Conservation (phyloP, 306 rosid genomes). For the Vigna nakashimae region DNA sequence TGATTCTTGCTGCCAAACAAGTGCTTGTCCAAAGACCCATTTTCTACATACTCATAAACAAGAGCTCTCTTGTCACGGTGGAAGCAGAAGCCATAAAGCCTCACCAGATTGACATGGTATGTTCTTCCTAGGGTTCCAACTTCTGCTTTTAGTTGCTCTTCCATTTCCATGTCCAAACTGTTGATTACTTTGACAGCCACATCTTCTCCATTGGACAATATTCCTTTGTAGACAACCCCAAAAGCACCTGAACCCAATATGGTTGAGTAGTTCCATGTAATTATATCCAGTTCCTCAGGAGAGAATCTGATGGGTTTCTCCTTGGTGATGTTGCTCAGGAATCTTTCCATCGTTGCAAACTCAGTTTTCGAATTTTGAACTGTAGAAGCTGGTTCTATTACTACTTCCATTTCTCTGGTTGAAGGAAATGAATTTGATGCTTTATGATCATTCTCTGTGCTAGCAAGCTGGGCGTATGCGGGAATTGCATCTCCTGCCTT, state of each 20-base stretch:
- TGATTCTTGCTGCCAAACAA: slow-evolving; percentile 42
- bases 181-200: slow-evolving; percentile 61
- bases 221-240: slow-evolving; percentile 53
- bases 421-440: slow-evolving; percentile 37
- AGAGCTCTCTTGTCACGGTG: slow-evolving; percentile 49
- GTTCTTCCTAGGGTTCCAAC: slow-evolving; percentile 65
- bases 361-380: slow-evolving; percentile 40
- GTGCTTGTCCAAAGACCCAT: slow-evolving; percentile 48
- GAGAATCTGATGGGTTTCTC: slow-evolving; percentile 57
- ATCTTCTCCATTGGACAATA: slow-evolving; percentile 43
- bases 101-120: slow-evolving; percentile 53
- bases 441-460: slow-evolving; percentile 33
- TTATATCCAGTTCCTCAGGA: slow-evolving; percentile 42
- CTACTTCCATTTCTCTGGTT: slow-evolving; percentile 21
- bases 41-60: slow-evolving; percentile 52
- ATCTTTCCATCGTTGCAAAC: slow-evolving; percentile 58
- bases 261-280: slow-evolving; percentile 49
- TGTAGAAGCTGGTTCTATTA: slow-evolving; percentile 36
- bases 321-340: slow-evolving; percentile 52
- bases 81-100: slow-evolving; percentile 59
- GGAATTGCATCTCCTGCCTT: slow-evolving; percentile 59
- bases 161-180: slow-evolving; percentile 45
- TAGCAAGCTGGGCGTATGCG: slow-evolving; percentile 45
- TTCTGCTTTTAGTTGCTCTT: slow-evolving; percentile 59
- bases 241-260: slow-evolving; percentile 56